These are phyloP conservation scores for Nyctanthes arbortristis DNA, from an alignment of 257 asterid genomes.

Conservation along the genomic window DNA sequence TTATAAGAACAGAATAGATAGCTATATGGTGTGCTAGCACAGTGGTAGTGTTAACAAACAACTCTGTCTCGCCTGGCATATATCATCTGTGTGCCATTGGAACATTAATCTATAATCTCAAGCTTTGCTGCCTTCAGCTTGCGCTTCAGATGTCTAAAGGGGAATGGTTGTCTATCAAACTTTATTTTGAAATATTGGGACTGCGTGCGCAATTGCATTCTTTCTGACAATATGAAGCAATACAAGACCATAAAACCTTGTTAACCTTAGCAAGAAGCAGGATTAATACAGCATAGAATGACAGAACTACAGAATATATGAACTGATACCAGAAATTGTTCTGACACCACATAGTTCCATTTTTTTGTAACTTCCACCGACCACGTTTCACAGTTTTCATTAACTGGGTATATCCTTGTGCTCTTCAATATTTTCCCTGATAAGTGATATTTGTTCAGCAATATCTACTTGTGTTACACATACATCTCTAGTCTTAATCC, in stretches of 20 bases:
- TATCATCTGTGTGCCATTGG: not conserved
- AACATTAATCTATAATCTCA: not conserved
- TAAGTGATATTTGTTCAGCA: conserved; percentile 1
- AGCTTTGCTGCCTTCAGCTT: not conserved
- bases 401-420: conserved; percentile 8
- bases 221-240: not conserved
- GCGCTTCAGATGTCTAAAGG: not conserved
- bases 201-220: not conserved
- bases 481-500: not conserved
- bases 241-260: not conserved
- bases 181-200: not conserved
- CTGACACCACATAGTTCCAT: no score
- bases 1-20: not conserved
- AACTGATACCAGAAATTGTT: not conserved
- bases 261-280: conserved; percentile 2
- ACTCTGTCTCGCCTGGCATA: not conserved
- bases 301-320: not conserved
- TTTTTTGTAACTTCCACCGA: not conserved
- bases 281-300: not conserved
- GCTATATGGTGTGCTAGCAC: not conserved
- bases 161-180: not conserved
- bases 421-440: no score
- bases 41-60: not conserved
- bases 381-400: not conserved
- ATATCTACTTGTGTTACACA: not conserved